Evolutionary conservation across 2,329 filamentous ascomycete species (phyloP).

Genomic region (Fusarium anguioides): DNA sequence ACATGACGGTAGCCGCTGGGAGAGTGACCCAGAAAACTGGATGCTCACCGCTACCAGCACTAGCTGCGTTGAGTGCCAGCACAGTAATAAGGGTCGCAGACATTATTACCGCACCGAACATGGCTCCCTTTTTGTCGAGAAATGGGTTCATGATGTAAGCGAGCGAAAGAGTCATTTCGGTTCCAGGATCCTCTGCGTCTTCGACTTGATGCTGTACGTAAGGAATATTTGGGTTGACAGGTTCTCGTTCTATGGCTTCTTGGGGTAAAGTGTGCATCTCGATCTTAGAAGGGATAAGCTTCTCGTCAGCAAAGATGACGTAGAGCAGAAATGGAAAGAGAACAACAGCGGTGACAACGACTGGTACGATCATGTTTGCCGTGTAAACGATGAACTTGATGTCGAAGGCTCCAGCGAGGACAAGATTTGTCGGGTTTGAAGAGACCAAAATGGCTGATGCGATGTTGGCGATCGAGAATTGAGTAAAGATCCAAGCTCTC

Average conservation of each 20-base stretch:
- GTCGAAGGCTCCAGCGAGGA: conserved; percentile 76
- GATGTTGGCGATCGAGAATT: conserved; percentile 79
- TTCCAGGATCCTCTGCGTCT: conserved; percentile 61
- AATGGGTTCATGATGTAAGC: conserved; percentile 83
- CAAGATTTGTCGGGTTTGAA: conserved; percentile 81
- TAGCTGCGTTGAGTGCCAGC: conserved; percentile 72
- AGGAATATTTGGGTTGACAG: conserved; percentile 79
- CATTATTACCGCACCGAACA: conserved; percentile 74
- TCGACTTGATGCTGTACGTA: conserved; percentile 66
- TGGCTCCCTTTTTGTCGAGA: conserved; percentile 73
- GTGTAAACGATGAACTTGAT: conserved; percentile 80
- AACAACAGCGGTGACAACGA: conserved; percentile 73
- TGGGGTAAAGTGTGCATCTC: conserved; percentile 74
- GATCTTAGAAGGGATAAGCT: conserved; percentile 73
- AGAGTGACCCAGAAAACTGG: conserved; percentile 77
- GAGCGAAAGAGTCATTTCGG: conserved; percentile 66
- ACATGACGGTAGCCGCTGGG: conserved; percentile 75
- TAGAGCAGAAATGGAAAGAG: conserved; percentile 78
- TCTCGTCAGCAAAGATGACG: conserved; percentile 72
- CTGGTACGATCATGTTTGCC: conserved; percentile 81
- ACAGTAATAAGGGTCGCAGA: conserved; percentile 73
- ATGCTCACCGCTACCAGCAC: conserved; percentile 58
- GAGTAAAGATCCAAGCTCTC: conserved; percentile 77
- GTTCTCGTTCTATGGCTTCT: conserved; percentile 64
- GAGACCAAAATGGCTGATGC: conserved; percentile 81